phyloP scores from a whole-genome alignment of 495 filamentous ascomycete genomes.

The Hypoxylon lienhwacheense region DNA sequence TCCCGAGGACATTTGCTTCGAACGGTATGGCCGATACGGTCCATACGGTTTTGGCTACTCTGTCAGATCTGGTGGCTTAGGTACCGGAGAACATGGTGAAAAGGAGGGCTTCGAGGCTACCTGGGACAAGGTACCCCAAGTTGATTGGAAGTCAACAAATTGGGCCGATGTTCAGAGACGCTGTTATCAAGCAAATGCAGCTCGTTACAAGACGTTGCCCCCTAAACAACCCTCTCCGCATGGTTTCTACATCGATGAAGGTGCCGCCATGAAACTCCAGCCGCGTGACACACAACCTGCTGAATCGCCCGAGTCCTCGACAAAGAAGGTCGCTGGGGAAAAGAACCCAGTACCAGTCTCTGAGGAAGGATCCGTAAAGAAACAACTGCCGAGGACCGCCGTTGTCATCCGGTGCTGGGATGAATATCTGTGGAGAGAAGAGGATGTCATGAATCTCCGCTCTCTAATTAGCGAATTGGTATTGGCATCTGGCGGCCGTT shows the following conservation, averaged over 20 bases:
- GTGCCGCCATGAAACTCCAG: conserved; percentile 11
- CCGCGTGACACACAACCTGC: conserved; percentile 18
- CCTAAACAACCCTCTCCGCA: conserved; percentile 44
- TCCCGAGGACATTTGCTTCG: conserved; percentile 88
- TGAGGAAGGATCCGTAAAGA: conserved; percentile 52
- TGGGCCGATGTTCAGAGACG: conserved; percentile 76
- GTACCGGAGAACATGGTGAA: conserved; percentile 77
- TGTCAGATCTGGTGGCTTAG: conserved; percentile 71
- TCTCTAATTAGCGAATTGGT: conserved; percentile 76
- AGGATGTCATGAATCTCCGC: conserved; percentile 71
- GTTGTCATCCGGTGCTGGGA: conserved; percentile 76
- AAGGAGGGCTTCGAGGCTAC: conserved; percentile 71
- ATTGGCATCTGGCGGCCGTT: conserved; percentile 75
- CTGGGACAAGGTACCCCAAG: conserved; percentile 66
- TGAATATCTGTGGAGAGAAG: conserved; percentile 65
- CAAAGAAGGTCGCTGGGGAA: conserved; percentile 1
- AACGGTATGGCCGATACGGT: conserved; percentile 83
- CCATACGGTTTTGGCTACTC: conserved; percentile 90
- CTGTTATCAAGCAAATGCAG: conserved; percentile 69
- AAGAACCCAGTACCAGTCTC: conserved; percentile 15
- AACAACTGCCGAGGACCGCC: conserved; percentile 65
- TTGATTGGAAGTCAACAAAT: conserved; percentile 71
- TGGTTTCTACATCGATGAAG: conserved; percentile 49
- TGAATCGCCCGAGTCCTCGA: conserved; percentile 6
- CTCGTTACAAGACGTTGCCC: conserved; percentile 59